phyloP scores from a whole-genome alignment of 1,139 yeast genomes.

The Lodderomyces margitis region DNA sequence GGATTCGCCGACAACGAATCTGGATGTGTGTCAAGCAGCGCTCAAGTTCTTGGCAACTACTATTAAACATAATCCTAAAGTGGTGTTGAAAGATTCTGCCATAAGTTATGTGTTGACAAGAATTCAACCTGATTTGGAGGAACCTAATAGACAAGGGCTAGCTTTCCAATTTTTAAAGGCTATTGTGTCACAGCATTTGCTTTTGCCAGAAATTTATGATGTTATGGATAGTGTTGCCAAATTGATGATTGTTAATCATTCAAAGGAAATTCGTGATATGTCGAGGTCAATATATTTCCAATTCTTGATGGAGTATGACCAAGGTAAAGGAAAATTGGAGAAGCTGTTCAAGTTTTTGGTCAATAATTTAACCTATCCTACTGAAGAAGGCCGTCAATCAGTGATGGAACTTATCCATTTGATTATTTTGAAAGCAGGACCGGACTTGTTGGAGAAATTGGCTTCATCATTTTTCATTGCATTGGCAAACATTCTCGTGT shows the following conservation, averaged over 20 bases:
- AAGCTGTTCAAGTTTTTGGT: constrained; percentile 81
- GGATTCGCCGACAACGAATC: constrained; percentile 74
- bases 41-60: constrained; percentile 72
- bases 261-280: constrained; percentile 79
- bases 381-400: constrained; percentile 84
- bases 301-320: constrained; percentile 92
- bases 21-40: constrained; percentile 81
- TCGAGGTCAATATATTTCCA: constrained; percentile 82
- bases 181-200: constrained; percentile 65
- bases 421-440: constrained; percentile 65
- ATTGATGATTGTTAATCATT: constrained; percentile 88
- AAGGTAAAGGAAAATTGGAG: constrained; percentile 81
- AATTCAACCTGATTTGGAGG: constrained; percentile 85
- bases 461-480: constrained; percentile 81
- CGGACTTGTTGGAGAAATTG: constrained; percentile 58
- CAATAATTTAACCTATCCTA: constrained; percentile 81
- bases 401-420: constrained; percentile 83
- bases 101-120: constrained; percentile 73
- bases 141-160: constrained; percentile 83
- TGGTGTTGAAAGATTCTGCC: constrained; percentile 68
- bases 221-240: constrained; percentile 78
- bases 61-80: constrained; percentile 65
- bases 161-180: constrained; percentile 84
- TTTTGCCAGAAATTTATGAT: constrained; percentile 89
- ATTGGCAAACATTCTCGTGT: constrained; percentile 70